A percentile compares a stretch with the other conserved stretches of the same genome.
Evolutionary conservation across 768 basidiomycete species (phyloP).

Genomic region (Mycena vitilis): DNA sequence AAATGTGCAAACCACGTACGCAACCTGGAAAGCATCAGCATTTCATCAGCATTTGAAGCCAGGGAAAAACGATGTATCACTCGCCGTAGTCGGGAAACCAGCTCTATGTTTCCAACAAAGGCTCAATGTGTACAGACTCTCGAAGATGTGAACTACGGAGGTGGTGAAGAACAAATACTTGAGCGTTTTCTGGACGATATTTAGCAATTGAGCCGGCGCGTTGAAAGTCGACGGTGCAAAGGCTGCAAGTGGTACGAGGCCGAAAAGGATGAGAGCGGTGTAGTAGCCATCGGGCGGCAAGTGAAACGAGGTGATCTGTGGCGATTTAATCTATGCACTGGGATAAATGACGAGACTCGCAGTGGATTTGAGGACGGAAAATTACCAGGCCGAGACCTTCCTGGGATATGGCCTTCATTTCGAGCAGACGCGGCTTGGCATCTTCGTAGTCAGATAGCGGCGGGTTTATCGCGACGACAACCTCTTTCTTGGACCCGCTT

Average conservation of each 20-base stretch:
- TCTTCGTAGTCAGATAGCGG: constrained; percentile 61
- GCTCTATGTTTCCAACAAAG: constrained; percentile 57
- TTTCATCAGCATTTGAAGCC: neutral
- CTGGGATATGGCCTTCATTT: constrained; percentile 86
- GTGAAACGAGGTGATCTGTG: constrained; percentile 69
- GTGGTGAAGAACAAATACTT: constrained; percentile 47
- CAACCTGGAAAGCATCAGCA: constrained; percentile 48
- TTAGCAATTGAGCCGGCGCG: constrained; percentile 47
- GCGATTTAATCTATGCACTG: constrained; percentile 65
- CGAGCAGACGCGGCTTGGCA: constrained; percentile 52
- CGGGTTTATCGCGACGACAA: constrained; percentile 73
- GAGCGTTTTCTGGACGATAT: constrained; percentile 46
- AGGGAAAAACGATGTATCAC: constrained; percentile 26
- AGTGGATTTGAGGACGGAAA: neutral
- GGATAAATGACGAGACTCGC: neutral
- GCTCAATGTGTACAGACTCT: constrained; percentile 58
- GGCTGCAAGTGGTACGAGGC: constrained; percentile 47
- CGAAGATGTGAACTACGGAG: constrained; percentile 54
- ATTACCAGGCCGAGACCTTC: constrained; percentile 84
- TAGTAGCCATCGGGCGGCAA: constrained; percentile 47
- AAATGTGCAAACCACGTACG: constrained; percentile 63
- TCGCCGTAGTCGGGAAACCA: constrained; percentile 55
- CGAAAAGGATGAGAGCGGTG: constrained; percentile 37
- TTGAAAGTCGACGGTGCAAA: constrained; percentile 41
- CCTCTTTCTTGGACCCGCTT: constrained; percentile 57